Conservation (phyloP, 2,329 filamentous ascomycete genomes). For the Dactylellina drechsleri region DNA sequence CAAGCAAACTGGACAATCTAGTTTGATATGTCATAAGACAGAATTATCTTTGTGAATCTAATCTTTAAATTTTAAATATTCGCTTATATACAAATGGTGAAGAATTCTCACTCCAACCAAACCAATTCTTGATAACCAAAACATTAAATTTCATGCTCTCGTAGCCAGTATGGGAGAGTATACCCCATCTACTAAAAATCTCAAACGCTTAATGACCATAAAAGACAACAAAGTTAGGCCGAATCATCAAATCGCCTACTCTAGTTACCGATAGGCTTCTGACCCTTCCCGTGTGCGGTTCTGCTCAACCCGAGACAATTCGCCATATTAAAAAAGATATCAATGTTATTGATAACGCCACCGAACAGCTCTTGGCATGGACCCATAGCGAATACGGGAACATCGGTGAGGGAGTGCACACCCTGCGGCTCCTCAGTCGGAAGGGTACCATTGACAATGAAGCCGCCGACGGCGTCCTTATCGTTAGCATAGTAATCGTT, state of each 20-base stretch:
- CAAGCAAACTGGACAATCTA: too few relatives aligned
- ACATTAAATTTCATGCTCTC: too few relatives aligned
- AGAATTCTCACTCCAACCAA: too few relatives aligned
- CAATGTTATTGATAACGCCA: conserved; percentile 75
- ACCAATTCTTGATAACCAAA: too few relatives aligned
- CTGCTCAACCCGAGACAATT: conserved; percentile 70
- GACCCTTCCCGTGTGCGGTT: conserved; percentile 58
- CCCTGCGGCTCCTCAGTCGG: conserved; percentile 72
- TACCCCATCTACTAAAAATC: too few relatives aligned
- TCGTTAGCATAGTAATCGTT: conserved; percentile 75
- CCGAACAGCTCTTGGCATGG: conserved; percentile 82
- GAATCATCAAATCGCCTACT: neutral
- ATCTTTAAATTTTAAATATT: too few relatives aligned
- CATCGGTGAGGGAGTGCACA: conserved; percentile 80
- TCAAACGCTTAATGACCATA: too few relatives aligned
- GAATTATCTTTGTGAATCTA: too few relatives aligned
- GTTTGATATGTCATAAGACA: too few relatives aligned
- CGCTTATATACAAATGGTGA: too few relatives aligned
- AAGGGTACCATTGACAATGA: conserved; percentile 80
- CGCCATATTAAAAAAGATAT: conserved; percentile 79
- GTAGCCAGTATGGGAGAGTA: too few relatives aligned
- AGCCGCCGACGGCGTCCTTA: conserved; percentile 72
- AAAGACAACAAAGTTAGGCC: too few relatives aligned
- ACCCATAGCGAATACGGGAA: conserved; percentile 80
- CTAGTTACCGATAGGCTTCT: conserved; percentile 56